Evolutionary conservation across 2,329 filamentous ascomycete species (phyloP), one percentile per base, ranked within the genome.

Genomic region (Myriosclerotinia duriaeana): DNA sequence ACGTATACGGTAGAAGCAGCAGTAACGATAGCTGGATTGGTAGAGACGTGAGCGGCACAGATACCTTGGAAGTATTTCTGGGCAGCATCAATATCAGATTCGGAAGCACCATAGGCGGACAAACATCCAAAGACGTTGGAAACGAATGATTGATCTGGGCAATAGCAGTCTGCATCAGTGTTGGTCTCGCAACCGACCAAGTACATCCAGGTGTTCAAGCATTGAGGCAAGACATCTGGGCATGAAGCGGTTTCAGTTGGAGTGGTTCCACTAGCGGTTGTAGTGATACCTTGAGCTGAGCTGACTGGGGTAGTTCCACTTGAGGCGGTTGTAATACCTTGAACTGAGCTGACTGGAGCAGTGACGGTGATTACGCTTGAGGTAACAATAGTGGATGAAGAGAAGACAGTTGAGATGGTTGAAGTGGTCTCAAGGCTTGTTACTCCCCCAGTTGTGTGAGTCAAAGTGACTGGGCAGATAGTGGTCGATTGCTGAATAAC

Each of bases 201-300:
- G 77, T 86, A 85, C 75, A 96, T 80, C 91, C 92, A 97, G 74
- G 93, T 96, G 85, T 94, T 95, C 80, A 98, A 82, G 83, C 94
- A 98, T 76, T 87, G 87, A 70, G 94, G 93, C 60, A 97, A 89
- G 58, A 93, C 85, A 36, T 82, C 80, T 67, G 93, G 92, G 71
- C 69, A 69, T 65, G 74, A 66, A 56, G 70, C 73, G 46, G 82
- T 81, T 75, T 79, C 76, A 15, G 79, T 76, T 55, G 82, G 78
- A 48, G 72, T 72, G 50, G 77, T 68, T 26, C 69, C 50, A n/a
- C 67, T 59, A 17, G 68, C 53, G 22, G 69, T 68, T 12, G 69
- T 68, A 20, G 67, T 59, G 14, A 64, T 30, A n/a, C 65, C 63
- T 34, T 61, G 36, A 5, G 61, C 66, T 12, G 66, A 26, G 50